A percentile compares a stretch with the other conserved stretches of the same genome.
Conservation (phyloP, 192 early-diverging fungal genomes). For the Coemansia sp. region DNA sequence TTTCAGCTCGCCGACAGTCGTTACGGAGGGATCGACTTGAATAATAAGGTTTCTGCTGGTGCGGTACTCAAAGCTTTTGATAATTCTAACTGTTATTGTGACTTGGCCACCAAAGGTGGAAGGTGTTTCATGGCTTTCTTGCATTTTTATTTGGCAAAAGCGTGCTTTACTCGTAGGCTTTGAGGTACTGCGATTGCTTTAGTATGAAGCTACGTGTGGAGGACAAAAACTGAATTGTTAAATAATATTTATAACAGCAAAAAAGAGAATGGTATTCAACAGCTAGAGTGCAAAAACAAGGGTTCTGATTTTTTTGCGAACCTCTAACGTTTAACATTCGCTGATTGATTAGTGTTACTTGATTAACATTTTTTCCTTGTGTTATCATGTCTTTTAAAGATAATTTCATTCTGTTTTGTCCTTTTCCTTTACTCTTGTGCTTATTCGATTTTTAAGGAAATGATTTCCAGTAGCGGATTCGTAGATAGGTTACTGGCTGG, state of each 20-base stretch:
- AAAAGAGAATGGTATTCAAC: background rate
- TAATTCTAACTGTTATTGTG: conserved; percentile 76
- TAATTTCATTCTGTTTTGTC: conserved; percentile 3
- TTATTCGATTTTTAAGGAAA: conserved; percentile 5
- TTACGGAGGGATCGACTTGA: conserved; percentile 62
- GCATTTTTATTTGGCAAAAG: background rate
- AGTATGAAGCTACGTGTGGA: background rate
- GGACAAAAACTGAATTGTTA: background rate
- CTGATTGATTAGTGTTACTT: no score
- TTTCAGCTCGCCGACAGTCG: conserved; percentile 61
- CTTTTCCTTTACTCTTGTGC: background rate
- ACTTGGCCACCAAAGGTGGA: background rate
- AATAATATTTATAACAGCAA: background rate
- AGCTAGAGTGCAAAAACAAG: background rate
- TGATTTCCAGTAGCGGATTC: conserved; percentile 18
- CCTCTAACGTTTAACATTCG: no score
- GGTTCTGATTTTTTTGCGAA: no score
- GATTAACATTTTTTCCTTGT: background rate
- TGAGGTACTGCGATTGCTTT: background rate
- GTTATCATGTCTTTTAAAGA: conserved; percentile 1
- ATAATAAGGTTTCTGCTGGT: conserved; percentile 82
- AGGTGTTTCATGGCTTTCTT: background rate
- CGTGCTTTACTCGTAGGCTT: background rate
- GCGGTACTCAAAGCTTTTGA: conserved; percentile 91
- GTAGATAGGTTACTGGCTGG: conserved; percentile 1